These are phyloP conservation scores for Penicillium pulvis DNA, from an alignment of 495 filamentous ascomycete genomes.

Conservation along the genomic window DNA sequence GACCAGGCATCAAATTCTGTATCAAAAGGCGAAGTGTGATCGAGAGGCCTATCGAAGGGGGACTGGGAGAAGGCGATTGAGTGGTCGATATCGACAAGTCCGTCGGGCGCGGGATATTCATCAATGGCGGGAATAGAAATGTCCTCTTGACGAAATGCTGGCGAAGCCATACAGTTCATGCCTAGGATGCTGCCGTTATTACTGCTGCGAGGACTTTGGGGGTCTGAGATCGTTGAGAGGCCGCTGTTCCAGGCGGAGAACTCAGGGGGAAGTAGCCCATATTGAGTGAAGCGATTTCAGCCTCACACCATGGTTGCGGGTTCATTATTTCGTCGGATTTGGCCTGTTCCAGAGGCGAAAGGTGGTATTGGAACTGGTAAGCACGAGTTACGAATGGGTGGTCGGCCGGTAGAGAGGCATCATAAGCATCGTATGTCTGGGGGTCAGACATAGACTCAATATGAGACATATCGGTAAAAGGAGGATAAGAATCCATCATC, in stretches of 20 bases:
- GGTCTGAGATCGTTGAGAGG: conserved; percentile 23
- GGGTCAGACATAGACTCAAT: conserved; percentile 6
- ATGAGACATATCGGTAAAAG: conserved; percentile 18
- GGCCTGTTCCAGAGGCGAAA: conserved; percentile 9
- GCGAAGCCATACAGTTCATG: conserved; percentile 27
- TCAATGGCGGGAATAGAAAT: conserved; percentile 5
- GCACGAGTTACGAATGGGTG: conserved; percentile 16
- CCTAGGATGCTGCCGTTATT: conserved; percentile 16
- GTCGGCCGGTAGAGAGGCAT: conserved; percentile 17
- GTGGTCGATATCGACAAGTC: conserved; percentile 15
- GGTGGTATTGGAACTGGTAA: conserved; percentile 15
- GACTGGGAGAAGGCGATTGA: background rate
- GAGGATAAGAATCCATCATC: conserved; percentile 28
- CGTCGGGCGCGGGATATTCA: conserved; percentile 24
- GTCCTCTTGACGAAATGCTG: conserved; percentile 27
- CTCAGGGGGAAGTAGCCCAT: conserved; percentile 15
- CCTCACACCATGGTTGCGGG: conserved; percentile 18
- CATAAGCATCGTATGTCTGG: conserved; percentile 17
- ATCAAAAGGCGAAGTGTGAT: conserved; percentile 18
- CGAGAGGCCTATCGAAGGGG: conserved; percentile 9
- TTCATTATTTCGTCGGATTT: conserved; percentile 7
- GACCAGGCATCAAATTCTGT: conserved; percentile 18
- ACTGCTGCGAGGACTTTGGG: conserved; percentile 27
- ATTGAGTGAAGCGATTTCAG: conserved; percentile 1
- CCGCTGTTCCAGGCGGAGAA: conserved; percentile 20